Base-by-base conservation (phyloP, 306 rosid species). In the Vigna reflexopilosa region DNA sequence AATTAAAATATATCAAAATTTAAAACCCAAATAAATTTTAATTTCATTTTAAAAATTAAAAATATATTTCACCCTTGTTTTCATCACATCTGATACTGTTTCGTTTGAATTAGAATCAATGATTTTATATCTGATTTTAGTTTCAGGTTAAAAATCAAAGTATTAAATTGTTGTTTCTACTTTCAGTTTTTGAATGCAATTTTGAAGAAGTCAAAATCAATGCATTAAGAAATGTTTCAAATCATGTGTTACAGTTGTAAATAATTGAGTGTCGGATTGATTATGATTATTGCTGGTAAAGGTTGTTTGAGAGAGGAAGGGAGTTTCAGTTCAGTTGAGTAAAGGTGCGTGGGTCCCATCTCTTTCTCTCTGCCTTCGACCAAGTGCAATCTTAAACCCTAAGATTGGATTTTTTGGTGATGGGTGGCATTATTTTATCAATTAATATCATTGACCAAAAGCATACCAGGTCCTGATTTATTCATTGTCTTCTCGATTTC, bases 271-370 rank as follows among this genome's bases (percentile, higher is more conserved):
- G 16, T 4, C 12, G 19, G 70, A 42, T 9, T 45, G 12, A 45
- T 45, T 11, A 44, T 26, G 28, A 26, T 20, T 38, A 65, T 44
- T 26, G 34, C 14, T 9, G 16, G 40, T 6, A 54, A 67, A 17
- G 78, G 63, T 67, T 36, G 77, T 2, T 30, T 30, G 34, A 3
- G 3, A 30, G 58, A 36, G 52, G 9, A 19, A 54, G 55, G 34
- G 15, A 4, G 90, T 80, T 91, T 7, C 76, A 85, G 89, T 86
- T 88, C 92, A 62, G 82, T 81, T 86, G 87, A 88, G 65, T 40
- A 62, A 40, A 80, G 14, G 19, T 57, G 9, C 13, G 82, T 72
- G 92, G 90, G 87, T 65, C 87, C 83, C 81, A 28, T 69, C 28
- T 13, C 9, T n/a, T 64, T 14, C 70, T n/a, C 68, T 14, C 70